Evolutionary conservation across 805 yeast genomes (phyloP).

Genomic region (Ogataea neopini): DNA sequence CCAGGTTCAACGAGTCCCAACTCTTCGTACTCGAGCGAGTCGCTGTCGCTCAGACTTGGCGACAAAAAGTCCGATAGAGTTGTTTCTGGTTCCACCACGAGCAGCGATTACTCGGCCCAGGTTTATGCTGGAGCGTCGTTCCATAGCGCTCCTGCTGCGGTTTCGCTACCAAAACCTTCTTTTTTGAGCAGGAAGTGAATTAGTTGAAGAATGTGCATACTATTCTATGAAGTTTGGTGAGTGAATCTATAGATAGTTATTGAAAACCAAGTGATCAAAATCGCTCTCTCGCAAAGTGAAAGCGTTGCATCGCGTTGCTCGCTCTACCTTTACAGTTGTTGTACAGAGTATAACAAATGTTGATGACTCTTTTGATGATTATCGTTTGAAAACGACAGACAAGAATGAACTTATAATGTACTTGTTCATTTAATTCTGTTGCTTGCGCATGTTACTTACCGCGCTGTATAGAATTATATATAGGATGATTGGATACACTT

Average conservation of each 20-base stretch:
- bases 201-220: too few species aligned
- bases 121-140: slow-evolving; percentile 59
- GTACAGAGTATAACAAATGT: too few species aligned
- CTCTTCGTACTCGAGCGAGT: slow-evolving; percentile 19
- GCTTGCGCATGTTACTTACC: neutral
- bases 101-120: slow-evolving; percentile 18
- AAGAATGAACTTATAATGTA: too few species aligned
- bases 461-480: neutral
- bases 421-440: too few species aligned
- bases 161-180: slow-evolving; percentile 56
- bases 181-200: slow-evolving; percentile 34
- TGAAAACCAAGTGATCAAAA: too few species aligned
- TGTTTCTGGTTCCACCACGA: slow-evolving; percentile 16
- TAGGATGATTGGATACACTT: neutral
- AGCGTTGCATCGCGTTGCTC: too few species aligned
- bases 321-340: too few species aligned
- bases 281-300: too few species aligned
- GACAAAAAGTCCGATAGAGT: slow-evolving; percentile 14
- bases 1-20: slow-evolving; percentile 17
- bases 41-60: slow-evolving; percentile 12
- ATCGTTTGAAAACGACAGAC: too few species aligned
- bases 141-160: slow-evolving; percentile 56
- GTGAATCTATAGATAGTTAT: neutral
- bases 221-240: neutral
- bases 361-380: too few species aligned